A percentile compares a stretch with the other conserved stretches of the same genome.
phyloP scores from a whole-genome alignment of 768 basidiomycete genomes.

The Nidularia pulvinata region DNA sequence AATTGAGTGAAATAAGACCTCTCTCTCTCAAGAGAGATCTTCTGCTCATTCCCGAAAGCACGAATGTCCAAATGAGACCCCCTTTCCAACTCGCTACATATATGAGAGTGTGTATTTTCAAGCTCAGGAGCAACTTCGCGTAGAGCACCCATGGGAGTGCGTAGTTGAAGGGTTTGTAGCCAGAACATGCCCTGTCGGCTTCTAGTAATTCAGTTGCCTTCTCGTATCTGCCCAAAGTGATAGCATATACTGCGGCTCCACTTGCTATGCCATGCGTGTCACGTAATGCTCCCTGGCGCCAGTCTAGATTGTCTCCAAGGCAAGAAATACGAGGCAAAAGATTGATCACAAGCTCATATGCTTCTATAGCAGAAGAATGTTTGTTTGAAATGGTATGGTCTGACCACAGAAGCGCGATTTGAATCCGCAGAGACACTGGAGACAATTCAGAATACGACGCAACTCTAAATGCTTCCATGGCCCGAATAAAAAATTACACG shows the following conservation, averaged over 20 bases:
- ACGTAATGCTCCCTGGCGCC: not conserved
- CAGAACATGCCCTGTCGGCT: not conserved
- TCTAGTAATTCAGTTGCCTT: not conserved
- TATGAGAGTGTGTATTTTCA: not conserved
- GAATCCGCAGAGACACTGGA: not conserved
- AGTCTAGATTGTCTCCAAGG: not conserved
- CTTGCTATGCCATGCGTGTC: not conserved
- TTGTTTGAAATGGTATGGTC: not conserved
- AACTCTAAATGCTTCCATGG: not conserved
- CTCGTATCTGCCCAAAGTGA: not conserved
- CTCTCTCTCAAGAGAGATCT: not conserved
- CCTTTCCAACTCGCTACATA: not conserved
- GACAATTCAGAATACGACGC: not conserved
- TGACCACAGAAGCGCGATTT: not conserved
- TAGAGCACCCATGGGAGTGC: not conserved
- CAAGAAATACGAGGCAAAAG: not conserved
- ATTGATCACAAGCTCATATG: not conserved
- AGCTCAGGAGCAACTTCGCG: not conserved
- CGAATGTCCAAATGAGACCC: not conserved
- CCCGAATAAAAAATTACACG: not conserved
- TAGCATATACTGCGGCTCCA: not conserved
- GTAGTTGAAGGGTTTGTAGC: not conserved
- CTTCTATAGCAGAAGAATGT: not conserved
- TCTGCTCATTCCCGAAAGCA: not conserved
- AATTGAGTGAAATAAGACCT: not conserved